Base-by-base conservation (phyloP, 108 stramenopile species). In the Conticribra weissflogii region DNA sequence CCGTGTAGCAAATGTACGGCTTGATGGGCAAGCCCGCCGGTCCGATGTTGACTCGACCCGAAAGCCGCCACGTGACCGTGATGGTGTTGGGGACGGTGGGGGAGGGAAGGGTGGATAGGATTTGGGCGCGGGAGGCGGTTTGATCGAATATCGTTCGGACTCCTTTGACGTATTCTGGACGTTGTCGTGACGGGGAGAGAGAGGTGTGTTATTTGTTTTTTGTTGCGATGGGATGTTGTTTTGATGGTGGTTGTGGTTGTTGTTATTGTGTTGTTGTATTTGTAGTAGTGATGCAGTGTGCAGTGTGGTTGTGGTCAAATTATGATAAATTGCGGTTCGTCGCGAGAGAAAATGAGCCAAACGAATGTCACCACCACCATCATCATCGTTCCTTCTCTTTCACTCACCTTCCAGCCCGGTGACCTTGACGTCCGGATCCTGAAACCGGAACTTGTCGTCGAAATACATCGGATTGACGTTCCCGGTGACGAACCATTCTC, bases 401-500 rank as follows among this genome's bases (percentile, higher is more conserved):
- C 7, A 23, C 64, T 21, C 50, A 65, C 64, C 64, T 64, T 91
- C 81, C 19, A 93, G 82, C 0, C 94, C 91, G 7, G 71, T 71
- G 4, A 95, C 44, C 25, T 87, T 81, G 0, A 95, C 94, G 64
- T 95, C 90, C 1, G 94, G 94, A 79, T 95, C 94, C 66, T 89
- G 81, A 77, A 95, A 95, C 49, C 76, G 61, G 81, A 95, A 95
- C 12, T 45, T 45, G 17, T 90, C 91, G 3, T 80, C 63, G 68
- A 95, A 95, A 57, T 86, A 88, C 0, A 58, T 62, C 19, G 91
- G 91, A 72, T 88, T 90, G 3, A 92, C 89, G 19, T 79, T 77
- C 23, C 94, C 94, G 0, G 94, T 91, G 23, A 95, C 94, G 68
- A 95, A 95, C 94, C 94, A 95, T 59, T 95, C 94, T 34, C 75